These are phyloP conservation scores for Elsinoe fawcettii DNA, from an alignment of 2,329 filamentous ascomycete genomes.

Conservation along the genomic window DNA sequence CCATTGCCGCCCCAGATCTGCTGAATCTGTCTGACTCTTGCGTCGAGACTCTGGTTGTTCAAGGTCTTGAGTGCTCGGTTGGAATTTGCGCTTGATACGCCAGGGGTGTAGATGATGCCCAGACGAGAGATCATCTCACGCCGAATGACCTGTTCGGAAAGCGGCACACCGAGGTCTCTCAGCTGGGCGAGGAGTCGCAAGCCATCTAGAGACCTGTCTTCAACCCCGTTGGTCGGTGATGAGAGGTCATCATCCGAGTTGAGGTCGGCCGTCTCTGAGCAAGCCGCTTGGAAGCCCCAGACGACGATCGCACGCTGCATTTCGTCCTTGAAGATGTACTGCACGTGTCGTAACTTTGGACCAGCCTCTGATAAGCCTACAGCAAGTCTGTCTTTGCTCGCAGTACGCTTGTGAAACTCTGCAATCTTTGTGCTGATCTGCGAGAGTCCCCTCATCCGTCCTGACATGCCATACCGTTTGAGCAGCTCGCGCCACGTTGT, in stretches of 20 bases:
- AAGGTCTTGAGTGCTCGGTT: constrained; percentile 1
- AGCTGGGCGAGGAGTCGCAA: constrained; percentile 25
- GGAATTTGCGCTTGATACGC: constrained; percentile 7
- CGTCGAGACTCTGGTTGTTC: neutral
- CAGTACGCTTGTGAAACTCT: constrained; percentile 18
- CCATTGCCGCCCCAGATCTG: constrained; percentile 6
- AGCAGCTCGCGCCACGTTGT: constrained; percentile 51
- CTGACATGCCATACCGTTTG: constrained; percentile 51
- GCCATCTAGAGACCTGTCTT: constrained; percentile 26
- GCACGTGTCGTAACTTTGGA: neutral
- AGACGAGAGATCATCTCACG: constrained; percentile 25
- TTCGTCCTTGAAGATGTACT: constrained; percentile 11
- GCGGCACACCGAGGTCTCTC: constrained; percentile 21
- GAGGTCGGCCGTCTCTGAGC: neutral
- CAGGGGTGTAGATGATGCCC: constrained; percentile 31
- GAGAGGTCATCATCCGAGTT: neutral
- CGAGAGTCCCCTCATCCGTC: constrained; percentile 45
- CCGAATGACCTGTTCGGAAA: constrained; percentile 20
- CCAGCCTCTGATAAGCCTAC: neutral
- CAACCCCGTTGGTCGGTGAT: neutral
- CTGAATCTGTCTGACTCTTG: neutral
- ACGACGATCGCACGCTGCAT: constrained; percentile 27
- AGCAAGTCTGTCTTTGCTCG: neutral
- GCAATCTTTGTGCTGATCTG: constrained; percentile 47
- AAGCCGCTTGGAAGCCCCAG: constrained; percentile 28